phyloP scores from a whole-genome alignment of 2,329 filamentous ascomycete species.

The Beauveria sp. region DNA sequence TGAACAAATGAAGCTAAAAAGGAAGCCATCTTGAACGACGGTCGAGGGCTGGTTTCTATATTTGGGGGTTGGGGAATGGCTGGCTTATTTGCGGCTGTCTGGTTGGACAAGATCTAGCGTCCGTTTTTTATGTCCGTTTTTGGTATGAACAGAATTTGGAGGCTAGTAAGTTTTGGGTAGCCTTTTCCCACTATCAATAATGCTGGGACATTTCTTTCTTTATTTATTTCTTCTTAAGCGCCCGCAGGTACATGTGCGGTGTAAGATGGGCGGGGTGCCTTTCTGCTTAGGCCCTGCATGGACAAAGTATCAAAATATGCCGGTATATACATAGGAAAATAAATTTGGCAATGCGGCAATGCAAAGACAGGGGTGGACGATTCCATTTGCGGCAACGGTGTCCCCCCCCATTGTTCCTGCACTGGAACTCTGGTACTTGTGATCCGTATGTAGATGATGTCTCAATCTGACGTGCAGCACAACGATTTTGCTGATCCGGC shows the following conservation, averaged over 20 bases:
- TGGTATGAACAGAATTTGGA: not conserved
- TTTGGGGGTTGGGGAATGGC: not conserved
- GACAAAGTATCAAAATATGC: not conserved
- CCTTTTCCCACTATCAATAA: not conserved
- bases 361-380: no score
- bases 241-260: not conserved
- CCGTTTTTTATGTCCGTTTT: not conserved
- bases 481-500: conserved; percentile 6
- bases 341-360: not conserved
- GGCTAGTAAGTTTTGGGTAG: not conserved
- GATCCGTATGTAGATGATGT: not conserved
- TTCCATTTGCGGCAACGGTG: no score
- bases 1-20: not conserved
- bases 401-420: no score
- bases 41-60: not conserved
- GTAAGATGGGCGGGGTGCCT: not conserved
- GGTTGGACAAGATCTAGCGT: not conserved
- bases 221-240: not conserved
- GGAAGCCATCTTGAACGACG: not conserved
- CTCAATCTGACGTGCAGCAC: conserved; percentile 8
- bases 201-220: no score
- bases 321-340: no score
- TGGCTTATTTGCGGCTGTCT: not conserved
- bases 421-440: not conserved
- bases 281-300: no score